Evolutionary conservation across 306 rosid species (phyloP).

Genomic region (Prunus kanzakura): DNA sequence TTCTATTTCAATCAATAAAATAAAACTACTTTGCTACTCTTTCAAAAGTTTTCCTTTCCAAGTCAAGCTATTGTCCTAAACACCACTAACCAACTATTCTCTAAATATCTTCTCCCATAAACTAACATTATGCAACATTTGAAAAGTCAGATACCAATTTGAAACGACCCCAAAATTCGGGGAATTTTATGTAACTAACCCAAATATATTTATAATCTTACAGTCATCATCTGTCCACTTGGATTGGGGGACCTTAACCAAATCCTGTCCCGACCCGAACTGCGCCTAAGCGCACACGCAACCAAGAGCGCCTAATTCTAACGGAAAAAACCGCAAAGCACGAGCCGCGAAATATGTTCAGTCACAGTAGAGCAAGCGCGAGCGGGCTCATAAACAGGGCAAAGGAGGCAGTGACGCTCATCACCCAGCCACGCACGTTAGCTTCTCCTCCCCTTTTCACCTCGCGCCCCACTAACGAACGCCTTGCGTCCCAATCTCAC

Average conservation of each 20-base stretch:
- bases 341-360: not conserved
- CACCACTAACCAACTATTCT: too few relatives aligned
- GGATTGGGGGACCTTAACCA: not conserved
- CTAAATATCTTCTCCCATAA: too few relatives aligned
- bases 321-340: not conserved
- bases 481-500: not conserved
- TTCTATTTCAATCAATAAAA: too few relatives aligned
- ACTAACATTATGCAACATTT: too few relatives aligned
- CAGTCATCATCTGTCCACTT: too few relatives aligned
- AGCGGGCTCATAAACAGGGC: not conserved
- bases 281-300: not conserved
- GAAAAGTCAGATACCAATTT: too few relatives aligned
- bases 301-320: not conserved
- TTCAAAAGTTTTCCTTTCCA: too few relatives aligned
- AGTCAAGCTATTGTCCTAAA: too few relatives aligned
- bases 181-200: too few relatives aligned
- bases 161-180: too few relatives aligned
- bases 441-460: not conserved
- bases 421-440: slow-evolving; percentile 10
- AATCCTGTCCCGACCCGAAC: slow-evolving; percentile 1
- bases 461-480: not conserved
- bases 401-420: slow-evolving; percentile 7
- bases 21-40: too few relatives aligned
- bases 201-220: too few relatives aligned
- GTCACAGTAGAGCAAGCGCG: not conserved